These are phyloP conservation scores for Phanerochaete sordida DNA, from an alignment of 768 basidiomycete species.

Conservation along the genomic window DNA sequence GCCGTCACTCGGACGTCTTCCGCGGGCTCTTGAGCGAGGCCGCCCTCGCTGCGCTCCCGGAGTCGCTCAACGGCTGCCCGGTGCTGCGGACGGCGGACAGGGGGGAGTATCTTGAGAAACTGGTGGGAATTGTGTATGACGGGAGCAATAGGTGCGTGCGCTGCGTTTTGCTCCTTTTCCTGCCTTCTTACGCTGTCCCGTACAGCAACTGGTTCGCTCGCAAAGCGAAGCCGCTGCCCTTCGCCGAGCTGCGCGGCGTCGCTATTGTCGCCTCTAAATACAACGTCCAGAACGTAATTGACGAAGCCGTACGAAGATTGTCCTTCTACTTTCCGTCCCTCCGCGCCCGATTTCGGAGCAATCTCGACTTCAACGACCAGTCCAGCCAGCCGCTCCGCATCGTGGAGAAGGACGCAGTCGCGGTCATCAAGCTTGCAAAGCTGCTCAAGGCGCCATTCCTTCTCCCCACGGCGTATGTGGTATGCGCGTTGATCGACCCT, in stretches of 20 bases:
- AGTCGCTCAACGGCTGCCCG: neutral
- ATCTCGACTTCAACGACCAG: neutral
- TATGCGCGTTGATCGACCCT: neutral
- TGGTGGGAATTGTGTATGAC: neutral
- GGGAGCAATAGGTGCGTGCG: neutral
- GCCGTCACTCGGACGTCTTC: neutral
- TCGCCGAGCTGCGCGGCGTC: neutral
- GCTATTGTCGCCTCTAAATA: neutral
- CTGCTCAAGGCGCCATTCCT: neutral
- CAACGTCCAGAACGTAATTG: neutral
- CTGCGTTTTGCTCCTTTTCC: neutral
- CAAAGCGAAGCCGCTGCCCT: neutral
- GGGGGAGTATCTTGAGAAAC: neutral
- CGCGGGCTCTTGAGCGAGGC: neutral
- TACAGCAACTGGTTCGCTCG: neutral
- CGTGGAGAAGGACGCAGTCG: neutral
- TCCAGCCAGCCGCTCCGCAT: neutral
- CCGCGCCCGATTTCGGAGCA: neutral
- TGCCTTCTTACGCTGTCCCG: neutral
- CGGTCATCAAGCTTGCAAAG: constrained; percentile 1
- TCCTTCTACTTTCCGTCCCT: neutral
- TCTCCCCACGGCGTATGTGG: neutral
- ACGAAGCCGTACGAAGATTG: neutral
- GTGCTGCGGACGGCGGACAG: neutral
- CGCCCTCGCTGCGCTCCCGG: neutral